Evolutionary conservation across 441 rosid genomes (phyloP), one percentile per base, ranked within the genome.

Genomic region (Gossypium laxum): DNA sequence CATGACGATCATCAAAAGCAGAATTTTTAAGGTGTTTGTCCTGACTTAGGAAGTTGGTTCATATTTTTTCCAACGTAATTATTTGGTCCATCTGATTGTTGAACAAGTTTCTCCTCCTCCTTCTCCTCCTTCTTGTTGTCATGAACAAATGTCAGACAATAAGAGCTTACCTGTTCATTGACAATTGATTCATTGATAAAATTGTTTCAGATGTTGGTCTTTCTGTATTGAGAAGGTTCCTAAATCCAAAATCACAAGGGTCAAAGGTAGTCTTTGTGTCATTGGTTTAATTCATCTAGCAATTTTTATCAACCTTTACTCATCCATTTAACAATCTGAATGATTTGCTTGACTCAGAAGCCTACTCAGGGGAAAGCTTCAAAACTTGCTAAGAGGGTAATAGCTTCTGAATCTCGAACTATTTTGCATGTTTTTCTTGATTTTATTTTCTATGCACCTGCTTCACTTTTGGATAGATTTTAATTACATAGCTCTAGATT

Each of bases 371-470:
- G 91, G 79, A 90, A 85, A 85, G 96, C 94, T 71, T 87, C 82
- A 45, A 87, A 85, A 72, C 99, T 89, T 78, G 97, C 98, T 75
- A 94, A 90, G 81, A 83, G 99, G 93, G 99, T 94, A 91, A 80
- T 78, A 24, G 8, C 72, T 71, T 64, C 74, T 54, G 30, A 72
- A 21, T 47, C 75, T 55, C 1, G 14, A 55, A 32, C 45, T 47
- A 45, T 67, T 66, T 71, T 10, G n/a, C 6, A 45, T 54, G 17
- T 63, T 24, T 47, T 77, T 41, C 22, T 14, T 55, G 50, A 28
- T 64, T 64, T 57, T 64, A 67, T 67, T 67, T 26, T 50, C 17
- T 66, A 14, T 66, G 57, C 41, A 14, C 26, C 24, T 7, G 4
- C 66, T 12, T 72, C 38, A 14, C 50, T 43, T 47, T 11, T 17